Base-by-base conservation (phyloP, 1,284 basidiomycete genomes). In the Tilletia indica region DNA sequence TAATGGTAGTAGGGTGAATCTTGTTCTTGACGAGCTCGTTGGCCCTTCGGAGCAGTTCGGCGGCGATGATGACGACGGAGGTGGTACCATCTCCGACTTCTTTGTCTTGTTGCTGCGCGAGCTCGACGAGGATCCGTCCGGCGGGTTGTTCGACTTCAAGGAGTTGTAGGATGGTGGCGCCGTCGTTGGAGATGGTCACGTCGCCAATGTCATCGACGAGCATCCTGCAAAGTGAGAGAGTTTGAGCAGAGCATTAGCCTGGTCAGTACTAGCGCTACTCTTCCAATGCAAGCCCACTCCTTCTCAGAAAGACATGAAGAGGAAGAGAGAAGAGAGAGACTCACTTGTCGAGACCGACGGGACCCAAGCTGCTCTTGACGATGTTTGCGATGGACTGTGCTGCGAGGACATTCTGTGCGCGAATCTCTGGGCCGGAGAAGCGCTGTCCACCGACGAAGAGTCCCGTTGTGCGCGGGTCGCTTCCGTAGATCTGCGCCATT, bases 71-170 rank as follows among this genome's bases (percentile, higher is more conserved):
- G 63, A 99, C 97, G 61, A 99, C 97, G 12, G 95, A 98, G 1
- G 97, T 99, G 8, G 97, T 99, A 14, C 97, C 97, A 86, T 99
- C 97, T 63, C 97, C 97, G 42, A 99, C 97, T 87, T 99, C 97
- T 21, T 39, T 38, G 86, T 99, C 97, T 86, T 99, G 96, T 85
- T 99, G 98, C 86, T 98, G 94, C 0, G 97, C 95, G 61, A 99
- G 91, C 85, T 98, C 95, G 69, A 99, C 96, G 77, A 99, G 93
- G 75, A 99, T 96, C 74, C 93, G 91, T 45, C 87, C 94, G 5
- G 96, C 94, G 58, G 96, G 94, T 84, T 97, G 94, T 78, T 95
- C 83, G 68, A 97, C 94, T 58, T 93, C 91, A 63, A 98, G 87
- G 31, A 99, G 88, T 47, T 93, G 91, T 58, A 99, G 90, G 79